Evolutionary conservation across 306 rosid genomes (phyloP).

Genomic region (Delonix regia): DNA sequence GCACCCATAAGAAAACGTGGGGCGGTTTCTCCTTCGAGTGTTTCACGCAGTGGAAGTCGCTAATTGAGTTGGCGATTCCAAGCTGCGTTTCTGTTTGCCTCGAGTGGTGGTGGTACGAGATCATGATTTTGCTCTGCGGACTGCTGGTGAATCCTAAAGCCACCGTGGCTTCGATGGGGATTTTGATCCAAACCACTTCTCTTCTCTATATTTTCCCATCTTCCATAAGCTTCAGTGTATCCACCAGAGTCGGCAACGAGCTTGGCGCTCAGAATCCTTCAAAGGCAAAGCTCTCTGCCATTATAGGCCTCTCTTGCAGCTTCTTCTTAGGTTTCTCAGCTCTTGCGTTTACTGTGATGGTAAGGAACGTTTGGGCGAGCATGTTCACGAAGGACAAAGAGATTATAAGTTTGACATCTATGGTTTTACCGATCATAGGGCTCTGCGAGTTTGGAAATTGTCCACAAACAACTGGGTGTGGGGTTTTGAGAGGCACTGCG

Average conservation of each 20-base stretch:
- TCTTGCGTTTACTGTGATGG: conserved; percentile 56
- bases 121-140: conserved; percentile 86
- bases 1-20: conserved; percentile 74
- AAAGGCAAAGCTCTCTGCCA: conserved; percentile 70
- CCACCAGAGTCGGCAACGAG: conserved; percentile 87
- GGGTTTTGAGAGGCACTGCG: conserved; percentile 93
- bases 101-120: conserved; percentile 99
- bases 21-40: conserved; percentile 73
- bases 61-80: conserved; percentile 72
- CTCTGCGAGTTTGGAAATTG: conserved; percentile 93
- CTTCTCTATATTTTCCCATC: conserved; percentile 93
- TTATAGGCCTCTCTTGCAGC: conserved; percentile 80
- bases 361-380: conserved; percentile 75
- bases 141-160: conserved; percentile 66
- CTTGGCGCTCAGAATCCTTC: conserved; percentile 71
- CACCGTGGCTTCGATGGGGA: conserved; percentile 94
- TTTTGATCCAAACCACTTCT: conserved; percentile 86
- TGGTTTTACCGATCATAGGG: conserved; percentile 85
- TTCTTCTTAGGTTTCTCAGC: conserved; percentile 58
- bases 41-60: conserved; percentile 67
- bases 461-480: conserved; percentile 95
- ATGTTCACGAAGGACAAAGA: conserved; percentile 80
- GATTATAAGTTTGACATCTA: conserved; percentile 59
- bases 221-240: conserved; percentile 86
- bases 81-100: conserved; percentile 93